Conservation (phyloP, 202 grass and related monocot genomes). For the Panicum hallii region DNA sequence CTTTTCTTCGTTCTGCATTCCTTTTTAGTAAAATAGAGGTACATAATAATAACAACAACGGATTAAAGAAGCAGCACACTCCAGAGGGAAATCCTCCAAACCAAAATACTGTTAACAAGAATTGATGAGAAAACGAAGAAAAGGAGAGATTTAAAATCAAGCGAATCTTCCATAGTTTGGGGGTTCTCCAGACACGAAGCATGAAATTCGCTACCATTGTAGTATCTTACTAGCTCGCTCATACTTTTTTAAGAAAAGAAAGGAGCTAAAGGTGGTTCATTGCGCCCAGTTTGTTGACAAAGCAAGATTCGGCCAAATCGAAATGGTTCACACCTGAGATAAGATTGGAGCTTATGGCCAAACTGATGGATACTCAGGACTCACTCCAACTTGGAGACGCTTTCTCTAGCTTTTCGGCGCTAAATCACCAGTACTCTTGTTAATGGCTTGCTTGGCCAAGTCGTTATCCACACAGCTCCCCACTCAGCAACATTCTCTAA, state of each 20-base stretch:
- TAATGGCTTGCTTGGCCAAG: neutral
- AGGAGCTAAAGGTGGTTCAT: neutral
- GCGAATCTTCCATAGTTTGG: slow-evolving; percentile 29
- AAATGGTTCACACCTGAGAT: slow-evolving; percentile 28
- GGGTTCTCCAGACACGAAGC: neutral
- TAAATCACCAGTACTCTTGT: neutral
- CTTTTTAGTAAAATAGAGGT: too few relatives aligned
- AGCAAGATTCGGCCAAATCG: slow-evolving; percentile 2
- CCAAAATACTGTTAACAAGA: too few relatives aligned
- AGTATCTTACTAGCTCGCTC: too few relatives aligned
- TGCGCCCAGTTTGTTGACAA: slow-evolving; percentile 12
- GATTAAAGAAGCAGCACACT: too few relatives aligned
- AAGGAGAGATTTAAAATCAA: neutral
- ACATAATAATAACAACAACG: too few relatives aligned
- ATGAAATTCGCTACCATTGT: neutral
- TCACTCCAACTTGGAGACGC: neutral
- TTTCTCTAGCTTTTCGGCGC: neutral
- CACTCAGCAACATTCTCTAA: slow-evolving; percentile 28
- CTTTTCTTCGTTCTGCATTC: too few relatives aligned
- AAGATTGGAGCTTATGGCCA: neutral
- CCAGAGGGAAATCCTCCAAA: too few relatives aligned
- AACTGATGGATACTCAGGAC: neutral
- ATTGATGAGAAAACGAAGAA: too few relatives aligned
- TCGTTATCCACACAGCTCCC: neutral
- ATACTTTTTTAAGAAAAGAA: neutral